These are phyloP conservation scores for Phytopythium vexans DNA, from an alignment of 352 stramenopile species.

Conservation along the genomic window DNA sequence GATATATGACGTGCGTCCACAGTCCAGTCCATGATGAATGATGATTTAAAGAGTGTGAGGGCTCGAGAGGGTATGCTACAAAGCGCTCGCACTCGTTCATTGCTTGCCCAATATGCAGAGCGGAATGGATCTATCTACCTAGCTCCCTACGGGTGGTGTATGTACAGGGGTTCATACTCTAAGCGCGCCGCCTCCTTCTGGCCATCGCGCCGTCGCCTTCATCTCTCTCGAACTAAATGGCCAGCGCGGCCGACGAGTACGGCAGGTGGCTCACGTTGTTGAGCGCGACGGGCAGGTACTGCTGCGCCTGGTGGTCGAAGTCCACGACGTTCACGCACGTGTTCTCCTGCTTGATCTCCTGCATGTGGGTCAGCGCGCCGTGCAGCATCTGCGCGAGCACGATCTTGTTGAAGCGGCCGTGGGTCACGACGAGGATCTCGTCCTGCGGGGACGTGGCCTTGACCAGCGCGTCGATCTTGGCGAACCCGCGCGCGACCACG, in stretches of 20 bases:
- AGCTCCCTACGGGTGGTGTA: too few species aligned
- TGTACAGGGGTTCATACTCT: too few species aligned
- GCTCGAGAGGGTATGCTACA: too few species aligned
- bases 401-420: slow-evolving; percentile 86
- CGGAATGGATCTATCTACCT: too few species aligned
- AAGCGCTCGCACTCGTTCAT: too few species aligned
- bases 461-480: slow-evolving; percentile 62
- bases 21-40: too few species aligned
- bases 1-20: too few species aligned
- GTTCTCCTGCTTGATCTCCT: slow-evolving; percentile 75
- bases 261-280: slow-evolving; percentile 70
- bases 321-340: slow-evolving; percentile 87
- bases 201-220: not conserved
- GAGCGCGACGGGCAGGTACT: slow-evolving; percentile 57
- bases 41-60: too few species aligned
- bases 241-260: slow-evolving; percentile 13
- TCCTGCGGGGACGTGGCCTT: slow-evolving; percentile 27
- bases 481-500: slow-evolving; percentile 58
- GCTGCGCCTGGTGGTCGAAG: slow-evolving; percentile 54
- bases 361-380: slow-evolving; percentile 52
- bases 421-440: slow-evolving; percentile 75
- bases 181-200: too few species aligned
- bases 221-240: slow-evolving; percentile 10
- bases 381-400: slow-evolving; percentile 69
- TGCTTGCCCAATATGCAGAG: too few species aligned